Conservation (phyloP, 352 stramenopile species). For the Pythium aristosporum region DNA sequence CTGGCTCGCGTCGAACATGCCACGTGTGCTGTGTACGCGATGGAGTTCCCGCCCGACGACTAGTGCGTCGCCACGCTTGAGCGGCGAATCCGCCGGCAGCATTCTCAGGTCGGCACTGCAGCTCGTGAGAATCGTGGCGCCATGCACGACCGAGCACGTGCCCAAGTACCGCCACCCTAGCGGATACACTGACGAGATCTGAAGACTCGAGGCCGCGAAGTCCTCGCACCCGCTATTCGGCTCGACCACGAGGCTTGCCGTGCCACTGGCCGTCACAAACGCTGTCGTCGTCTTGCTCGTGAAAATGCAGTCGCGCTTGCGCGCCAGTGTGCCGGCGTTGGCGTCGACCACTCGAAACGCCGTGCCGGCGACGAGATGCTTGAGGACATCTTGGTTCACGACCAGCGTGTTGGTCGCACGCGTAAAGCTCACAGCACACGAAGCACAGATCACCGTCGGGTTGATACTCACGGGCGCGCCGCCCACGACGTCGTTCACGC, state of each 20-base stretch:
- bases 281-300: conserved; percentile 45
- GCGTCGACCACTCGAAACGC: conserved; percentile 63
- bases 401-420: conserved; percentile 43
- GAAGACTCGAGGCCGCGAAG: conserved; percentile 42
- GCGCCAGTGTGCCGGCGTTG: conserved; percentile 54
- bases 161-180: conserved; percentile 69
- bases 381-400: conserved; percentile 57
- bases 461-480: conserved; percentile 39
- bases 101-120: conserved; percentile 47
- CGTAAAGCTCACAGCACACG: conserved; percentile 56
- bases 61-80: conserved; percentile 79
- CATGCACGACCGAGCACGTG: conserved; percentile 46
- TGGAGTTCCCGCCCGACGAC: conserved; percentile 78
- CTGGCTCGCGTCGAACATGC: conserved; percentile 47
- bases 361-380: conserved; percentile 51
- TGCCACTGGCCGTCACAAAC: conserved; percentile 24
- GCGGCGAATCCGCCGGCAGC: conserved; percentile 33
- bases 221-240: conserved; percentile 51
- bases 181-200: conserved; percentile 56
- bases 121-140: conserved; percentile 29
- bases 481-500: conserved; percentile 76
- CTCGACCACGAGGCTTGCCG: conserved; percentile 45
- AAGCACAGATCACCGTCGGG: conserved; percentile 48
- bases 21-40: conserved; percentile 52
- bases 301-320: conserved; percentile 67